phyloP scores from a whole-genome alignment of 2,329 filamentous ascomycete genomes.

The Colletotrichum sp. region DNA sequence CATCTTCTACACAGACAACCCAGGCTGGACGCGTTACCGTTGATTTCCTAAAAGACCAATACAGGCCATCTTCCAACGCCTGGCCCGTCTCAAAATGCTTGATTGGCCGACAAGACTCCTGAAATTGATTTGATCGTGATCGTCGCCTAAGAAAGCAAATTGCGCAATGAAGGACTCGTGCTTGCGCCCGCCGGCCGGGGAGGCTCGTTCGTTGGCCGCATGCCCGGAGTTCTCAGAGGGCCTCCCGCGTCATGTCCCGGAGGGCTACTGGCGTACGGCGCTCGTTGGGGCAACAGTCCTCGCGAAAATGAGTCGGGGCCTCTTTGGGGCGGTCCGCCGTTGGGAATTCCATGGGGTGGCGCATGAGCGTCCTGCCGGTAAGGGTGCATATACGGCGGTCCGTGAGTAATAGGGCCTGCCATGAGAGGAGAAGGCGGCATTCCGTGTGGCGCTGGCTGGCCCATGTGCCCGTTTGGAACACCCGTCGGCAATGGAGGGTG shows the following conservation, averaged over 20 bases:
- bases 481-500: slow-evolving; percentile 43
- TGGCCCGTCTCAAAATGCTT: neutral
- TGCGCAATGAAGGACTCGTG: slow-evolving; percentile 77
- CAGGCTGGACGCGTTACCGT: neutral
- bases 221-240: slow-evolving; percentile 26
- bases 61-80: neutral
- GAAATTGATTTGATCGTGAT: neutral
- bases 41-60: neutral
- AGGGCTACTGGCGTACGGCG: slow-evolving; percentile 49
- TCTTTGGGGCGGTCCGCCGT: slow-evolving; percentile 45
- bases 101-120: neutral
- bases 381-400: slow-evolving; percentile 31
- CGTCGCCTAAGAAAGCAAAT: slow-evolving; percentile 65
- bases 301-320: slow-evolving; percentile 52
- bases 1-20: neutral
- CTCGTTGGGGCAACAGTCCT: slow-evolving; percentile 44
- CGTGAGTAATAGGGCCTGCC: slow-evolving; percentile 38
- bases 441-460: slow-evolving; percentile 47
- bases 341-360: slow-evolving; percentile 35
- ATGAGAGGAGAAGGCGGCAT: slow-evolving; percentile 51
- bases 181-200: slow-evolving; percentile 64
- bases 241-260: slow-evolving; percentile 32
- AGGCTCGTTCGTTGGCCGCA: slow-evolving; percentile 28
- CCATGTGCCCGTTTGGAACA: slow-evolving; percentile 47
- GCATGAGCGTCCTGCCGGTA: slow-evolving; percentile 32